Conservation (phyloP, 345 rosid genomes). For the Boechera retrofracta region DNA sequence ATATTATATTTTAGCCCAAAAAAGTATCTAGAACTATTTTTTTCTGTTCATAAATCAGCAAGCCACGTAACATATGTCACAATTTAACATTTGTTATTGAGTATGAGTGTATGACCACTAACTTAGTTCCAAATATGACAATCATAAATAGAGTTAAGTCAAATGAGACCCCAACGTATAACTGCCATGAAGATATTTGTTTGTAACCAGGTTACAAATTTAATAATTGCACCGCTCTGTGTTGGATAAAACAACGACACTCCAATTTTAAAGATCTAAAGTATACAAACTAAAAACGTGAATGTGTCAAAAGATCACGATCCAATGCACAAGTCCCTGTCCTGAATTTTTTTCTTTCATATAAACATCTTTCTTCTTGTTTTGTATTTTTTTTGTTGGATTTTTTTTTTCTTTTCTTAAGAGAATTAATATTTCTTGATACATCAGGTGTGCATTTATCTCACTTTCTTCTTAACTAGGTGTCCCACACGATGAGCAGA, state of each 20-base stretch:
- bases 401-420: too few species aligned
- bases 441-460: too few species aligned
- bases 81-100: background rate
- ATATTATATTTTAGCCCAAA: background rate
- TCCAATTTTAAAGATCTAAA: slow-evolving; percentile 11
- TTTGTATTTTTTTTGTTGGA: too few species aligned
- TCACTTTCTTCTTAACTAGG: too few species aligned
- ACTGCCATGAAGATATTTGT: slow-evolving; percentile 26
- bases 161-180: slow-evolving; percentile 3
- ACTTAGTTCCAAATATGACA: slow-evolving; percentile 24
- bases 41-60: background rate
- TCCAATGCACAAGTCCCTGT: slow-evolving; percentile 25
- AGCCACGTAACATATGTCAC: slow-evolving; percentile 18
- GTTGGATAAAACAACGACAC: slow-evolving; percentile 38
- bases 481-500: too few species aligned
- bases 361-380: too few species aligned
- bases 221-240: slow-evolving; percentile 12
- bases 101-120: slow-evolving; percentile 35
- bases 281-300: slow-evolving; percentile 10
- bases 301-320: slow-evolving; percentile 13
- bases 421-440: too few species aligned
- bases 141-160: slow-evolving; percentile 29
- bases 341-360: background rate
- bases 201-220: slow-evolving; percentile 16
- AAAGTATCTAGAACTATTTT: background rate